Evolutionary conservation across 2,329 filamentous ascomycete genomes (phyloP).

Genomic region (Fonsecaea multimorphosa): DNA sequence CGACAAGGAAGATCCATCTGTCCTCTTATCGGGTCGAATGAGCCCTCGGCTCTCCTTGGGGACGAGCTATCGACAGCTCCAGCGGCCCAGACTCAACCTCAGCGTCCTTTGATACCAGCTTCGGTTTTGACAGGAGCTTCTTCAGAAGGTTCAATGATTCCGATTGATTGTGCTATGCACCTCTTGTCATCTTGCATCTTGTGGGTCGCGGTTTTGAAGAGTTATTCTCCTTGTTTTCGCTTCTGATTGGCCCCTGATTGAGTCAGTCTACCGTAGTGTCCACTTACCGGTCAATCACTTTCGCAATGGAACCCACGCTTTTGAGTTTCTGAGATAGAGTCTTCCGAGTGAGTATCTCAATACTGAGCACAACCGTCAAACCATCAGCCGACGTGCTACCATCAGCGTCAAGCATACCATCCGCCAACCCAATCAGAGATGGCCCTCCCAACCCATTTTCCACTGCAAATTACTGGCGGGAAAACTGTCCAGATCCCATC

Average conservation of each 20-base stretch:
- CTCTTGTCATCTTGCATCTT: neutral
- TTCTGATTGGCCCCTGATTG: neutral
- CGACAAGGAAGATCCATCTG: neutral
- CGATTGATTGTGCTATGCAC: neutral
- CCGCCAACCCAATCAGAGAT: slow-evolving; percentile 28
- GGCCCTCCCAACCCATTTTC: slow-evolving; percentile 51
- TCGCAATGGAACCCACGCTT: neutral
- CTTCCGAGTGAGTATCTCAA: neutral
- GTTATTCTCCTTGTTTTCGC: neutral
- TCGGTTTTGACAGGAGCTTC: neutral
- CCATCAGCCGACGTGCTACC: neutral
- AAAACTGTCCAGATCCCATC: slow-evolving; percentile 43
- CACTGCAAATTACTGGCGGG: slow-evolving; percentile 51
- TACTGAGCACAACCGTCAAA: neutral
- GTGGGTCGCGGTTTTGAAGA: neutral
- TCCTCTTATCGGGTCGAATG: neutral
- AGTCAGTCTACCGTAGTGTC: neutral
- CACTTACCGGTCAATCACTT: neutral
- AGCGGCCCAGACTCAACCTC: neutral
- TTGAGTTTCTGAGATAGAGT: neutral
- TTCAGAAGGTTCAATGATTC: neutral
- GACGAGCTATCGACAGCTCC: neutral
- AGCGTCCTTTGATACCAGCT: neutral
- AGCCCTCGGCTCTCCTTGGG: neutral
- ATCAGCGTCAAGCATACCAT: neutral